Base-by-base conservation (phyloP, 23 red algal genomes). In the Gracilaria gracilis region DNA sequence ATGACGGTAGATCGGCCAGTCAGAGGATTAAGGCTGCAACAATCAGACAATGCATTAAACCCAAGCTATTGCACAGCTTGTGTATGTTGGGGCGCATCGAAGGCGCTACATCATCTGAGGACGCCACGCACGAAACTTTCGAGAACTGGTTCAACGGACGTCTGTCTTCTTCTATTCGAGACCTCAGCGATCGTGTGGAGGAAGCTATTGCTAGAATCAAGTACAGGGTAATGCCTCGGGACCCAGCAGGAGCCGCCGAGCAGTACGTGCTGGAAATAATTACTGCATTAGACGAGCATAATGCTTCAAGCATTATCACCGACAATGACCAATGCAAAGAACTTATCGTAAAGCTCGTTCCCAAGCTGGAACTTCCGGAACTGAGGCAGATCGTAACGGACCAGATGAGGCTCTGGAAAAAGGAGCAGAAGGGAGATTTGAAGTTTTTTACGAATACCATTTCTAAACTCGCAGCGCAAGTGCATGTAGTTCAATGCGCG, bases 281-380 rank as follows among this genome's bases (percentile, higher is more conserved):
- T 33, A 21, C 21, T 2, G 46, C 86, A 21, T 39, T 89, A 23
- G 86, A 89, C 27, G 39, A 78, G 35, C 57, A 79, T 19, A 89
- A 89, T 47, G 42, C 42, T 34, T 76, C 24, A 24, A 76, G 42
- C 36, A 76, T 76, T 34, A 49, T 76, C 37, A 8, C 5, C 8
- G 71, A 76, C 33, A 11, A 14, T 6, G 7, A 39, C 23, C 36
- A 76, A 37, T 87, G 39, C 46, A 87, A 87, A 32, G 44, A 35
- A 32, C 40, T 87, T 4, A 87, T 87, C 37, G 51, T 67, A 20
- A 72, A 71, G 42, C 65, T 75, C n/a, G 83, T 47, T 12, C 38
- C 29, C 0, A 87, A 87, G 42, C 35, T 70, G 27, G 35, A 87
- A 40, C 61, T 29, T 2, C 16, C 29, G 16, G 39, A 71, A 71